Evolutionary conservation across 106 monocot genomes (phyloP).

Genomic region (Dendrobium huoshanense): DNA sequence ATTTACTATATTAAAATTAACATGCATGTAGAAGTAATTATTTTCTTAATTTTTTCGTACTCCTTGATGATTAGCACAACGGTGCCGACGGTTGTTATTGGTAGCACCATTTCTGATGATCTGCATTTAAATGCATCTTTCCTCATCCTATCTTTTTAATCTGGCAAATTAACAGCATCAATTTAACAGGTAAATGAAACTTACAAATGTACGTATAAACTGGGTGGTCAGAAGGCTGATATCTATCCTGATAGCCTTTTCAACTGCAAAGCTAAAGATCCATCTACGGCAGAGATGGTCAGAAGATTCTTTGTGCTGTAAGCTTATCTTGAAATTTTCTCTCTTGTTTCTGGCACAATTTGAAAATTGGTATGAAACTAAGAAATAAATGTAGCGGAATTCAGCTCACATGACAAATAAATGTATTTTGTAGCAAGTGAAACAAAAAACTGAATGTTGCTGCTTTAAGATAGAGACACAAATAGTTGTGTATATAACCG

Average conservation of each 20-base stretch:
- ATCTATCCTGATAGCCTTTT: constrained; percentile 67
- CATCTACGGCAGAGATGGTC: constrained; percentile 52
- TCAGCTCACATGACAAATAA: background rate
- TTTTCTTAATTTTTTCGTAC: background rate
- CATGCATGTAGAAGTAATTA: background rate
- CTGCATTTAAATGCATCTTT: background rate
- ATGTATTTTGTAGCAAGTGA: background rate
- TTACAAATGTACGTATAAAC: constrained; percentile 69
- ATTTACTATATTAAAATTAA: background rate
- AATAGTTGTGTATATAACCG: background rate
- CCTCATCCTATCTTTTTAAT: background rate
- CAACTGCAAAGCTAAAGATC: constrained; percentile 60
- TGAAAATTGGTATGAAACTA: background rate
- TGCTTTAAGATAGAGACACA: background rate
- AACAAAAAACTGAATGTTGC: background rate
- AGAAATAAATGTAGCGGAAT: background rate
- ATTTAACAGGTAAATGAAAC: constrained; percentile 80
- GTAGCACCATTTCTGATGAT: constrained; percentile 1
- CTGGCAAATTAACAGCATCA: background rate
- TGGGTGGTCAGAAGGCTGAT: constrained; percentile 63
- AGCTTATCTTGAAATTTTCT: constrained; percentile 18
- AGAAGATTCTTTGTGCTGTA: constrained; percentile 68
- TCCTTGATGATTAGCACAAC: background rate
- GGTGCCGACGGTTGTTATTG: background rate
- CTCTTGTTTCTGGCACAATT: background rate